These are phyloP conservation scores for Pleurotus tuoliensis DNA, from an alignment of 768 basidiomycete genomes.

Conservation along the genomic window DNA sequence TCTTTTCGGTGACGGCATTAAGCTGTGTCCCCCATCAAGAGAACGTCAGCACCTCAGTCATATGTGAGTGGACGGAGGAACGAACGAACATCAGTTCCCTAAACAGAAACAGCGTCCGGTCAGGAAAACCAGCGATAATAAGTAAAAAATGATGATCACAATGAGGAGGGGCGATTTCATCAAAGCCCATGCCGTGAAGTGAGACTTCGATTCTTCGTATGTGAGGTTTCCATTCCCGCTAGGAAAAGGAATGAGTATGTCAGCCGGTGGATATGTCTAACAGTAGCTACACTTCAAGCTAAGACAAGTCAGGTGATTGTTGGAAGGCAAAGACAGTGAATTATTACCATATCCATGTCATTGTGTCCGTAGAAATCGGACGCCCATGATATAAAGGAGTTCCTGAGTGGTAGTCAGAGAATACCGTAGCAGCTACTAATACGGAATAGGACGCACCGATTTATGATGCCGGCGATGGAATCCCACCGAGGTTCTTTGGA, in stretches of 20 bases:
- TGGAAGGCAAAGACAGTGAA: background rate
- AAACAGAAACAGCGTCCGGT: conserved; percentile 16
- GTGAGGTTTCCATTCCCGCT: conserved; percentile 66
- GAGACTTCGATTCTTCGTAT: conserved; percentile 61
- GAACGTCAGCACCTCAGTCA: background rate
- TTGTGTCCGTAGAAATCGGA: conserved; percentile 66
- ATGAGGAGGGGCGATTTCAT: conserved; percentile 68
- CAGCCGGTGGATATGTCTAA: background rate
- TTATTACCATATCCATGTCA: conserved; percentile 61
- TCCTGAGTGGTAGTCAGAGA: conserved; percentile 29
- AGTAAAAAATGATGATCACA: conserved; percentile 47
- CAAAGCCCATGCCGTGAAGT: conserved; percentile 71
- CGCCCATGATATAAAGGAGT: conserved; percentile 62
- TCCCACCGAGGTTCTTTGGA: conserved; percentile 37
- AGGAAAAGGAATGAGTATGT: background rate
- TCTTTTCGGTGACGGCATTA: background rate
- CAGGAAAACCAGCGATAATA: background rate
- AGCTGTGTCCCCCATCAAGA: background rate
- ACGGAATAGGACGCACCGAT: conserved; percentile 35
- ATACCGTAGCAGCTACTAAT: background rate
- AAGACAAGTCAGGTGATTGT: background rate
- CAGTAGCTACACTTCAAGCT: conserved; percentile 3
- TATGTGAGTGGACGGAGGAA: background rate
- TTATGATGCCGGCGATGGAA: conserved; percentile 54
- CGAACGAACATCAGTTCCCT: conserved; percentile 51